Base-by-base conservation (phyloP, 306 rosid species). In the Vicia sativa region DNA sequence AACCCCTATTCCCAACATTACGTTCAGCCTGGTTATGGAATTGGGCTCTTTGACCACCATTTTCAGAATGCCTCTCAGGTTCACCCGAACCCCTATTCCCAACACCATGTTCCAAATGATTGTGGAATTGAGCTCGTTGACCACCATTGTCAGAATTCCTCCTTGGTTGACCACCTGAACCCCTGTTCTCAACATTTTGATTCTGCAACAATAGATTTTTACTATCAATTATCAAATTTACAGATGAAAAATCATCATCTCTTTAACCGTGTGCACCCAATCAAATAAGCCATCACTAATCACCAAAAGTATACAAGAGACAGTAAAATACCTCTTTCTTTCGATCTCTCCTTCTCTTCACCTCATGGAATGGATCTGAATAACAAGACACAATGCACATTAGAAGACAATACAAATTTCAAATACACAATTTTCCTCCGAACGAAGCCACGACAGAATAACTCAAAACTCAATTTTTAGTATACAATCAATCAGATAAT, bases 321-420 rank as follows among this genome's bases (percentile, higher is more conserved):
- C 12, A 21, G 38, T 75, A 88, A 10, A 21, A 42, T 75, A 88
- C 95, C 96, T 90, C 99, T 83, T 90, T 95, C 76, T 81, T 81
- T 81, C 88, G 86, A 73, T 95, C 97, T 69, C 89, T 88, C 82
- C 87, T 95, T 74, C 97, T 90, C 91, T 78, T 95, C 83, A 95
- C 99, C 78, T 86, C 92, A 78, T 86, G 99, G 78, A 95, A 95
- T 55, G 97, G 80, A 77, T 90, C 97, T 90, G 82, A 39, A 50
- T 41, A 71, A 71, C 66, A 75, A 64, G 60, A 26, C 39, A 70
- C 46, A 46, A 60, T 11, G 35, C 13, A 59, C 9, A 70, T 77
- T 60, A 81, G 65, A 1, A 21, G 39, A n/a, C n/a, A 69, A 62
- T 11, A 38, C 26, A 57, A 19, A 13, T 25, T 25, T 25, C 26